Percentiles rank a stretch among this genome's conserved stretches.
Evolutionary conservation across 1,139 yeast genomes (phyloP).

Genomic region (Hansenula sp.): DNA sequence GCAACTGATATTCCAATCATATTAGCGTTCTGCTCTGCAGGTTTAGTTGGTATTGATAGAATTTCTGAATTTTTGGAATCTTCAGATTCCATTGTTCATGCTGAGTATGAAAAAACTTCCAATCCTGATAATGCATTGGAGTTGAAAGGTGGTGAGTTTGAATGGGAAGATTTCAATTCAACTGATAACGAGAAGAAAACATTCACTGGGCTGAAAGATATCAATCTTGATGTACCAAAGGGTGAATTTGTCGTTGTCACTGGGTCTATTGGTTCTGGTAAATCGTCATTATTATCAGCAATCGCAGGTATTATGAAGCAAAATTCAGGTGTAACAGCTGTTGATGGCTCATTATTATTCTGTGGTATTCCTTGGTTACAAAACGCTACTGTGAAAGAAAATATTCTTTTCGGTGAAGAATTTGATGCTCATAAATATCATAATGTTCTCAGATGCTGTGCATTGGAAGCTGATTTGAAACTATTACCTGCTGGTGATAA

Average conservation of each 20-base stretch:
- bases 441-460: conserved; percentile 58
- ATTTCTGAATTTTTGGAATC: conserved; percentile 48
- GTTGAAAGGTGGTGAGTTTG: conserved; percentile 50
- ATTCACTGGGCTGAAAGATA: background rate
- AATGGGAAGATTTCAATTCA: conserved; percentile 55
- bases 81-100: conserved; percentile 32
- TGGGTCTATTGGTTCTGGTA: conserved; percentile 43
- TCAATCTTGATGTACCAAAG: conserved; percentile 31
- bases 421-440: conserved; percentile 51
- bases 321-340: conserved; percentile 33
- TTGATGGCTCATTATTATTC: conserved; percentile 25
- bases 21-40: conserved; percentile 50
- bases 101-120: too few relatives aligned
- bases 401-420: conserved; percentile 65
- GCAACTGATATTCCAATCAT: conserved; percentile 57
- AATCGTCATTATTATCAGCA: conserved; percentile 39
- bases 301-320: conserved; percentile 43
- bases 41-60: conserved; percentile 54
- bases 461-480: conserved; percentile 62
- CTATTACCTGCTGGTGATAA: conserved; percentile 73
- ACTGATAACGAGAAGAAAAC: conserved; percentile 21
- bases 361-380: conserved; percentile 76
- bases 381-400: conserved; percentile 71
- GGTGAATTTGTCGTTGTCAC: conserved; percentile 40
- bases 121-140: too few relatives aligned